These are phyloP conservation scores for Rutstroemia sydowiana DNA, from an alignment of 2,329 filamentous ascomycete genomes.

Conservation along the genomic window DNA sequence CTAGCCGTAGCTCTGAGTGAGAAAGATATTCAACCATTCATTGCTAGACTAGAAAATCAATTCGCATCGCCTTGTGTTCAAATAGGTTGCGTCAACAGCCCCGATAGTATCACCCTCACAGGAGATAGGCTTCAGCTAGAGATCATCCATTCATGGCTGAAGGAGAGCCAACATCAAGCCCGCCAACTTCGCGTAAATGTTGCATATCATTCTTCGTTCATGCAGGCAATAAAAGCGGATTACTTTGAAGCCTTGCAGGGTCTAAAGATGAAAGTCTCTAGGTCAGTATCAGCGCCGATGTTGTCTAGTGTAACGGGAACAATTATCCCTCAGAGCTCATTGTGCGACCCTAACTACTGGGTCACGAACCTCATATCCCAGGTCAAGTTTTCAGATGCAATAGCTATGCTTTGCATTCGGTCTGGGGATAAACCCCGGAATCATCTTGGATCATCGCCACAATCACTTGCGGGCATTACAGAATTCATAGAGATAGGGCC, in stretches of 20 bases:
- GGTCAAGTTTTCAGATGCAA: slow-evolving; percentile 32
- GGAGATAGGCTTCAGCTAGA: slow-evolving; percentile 17
- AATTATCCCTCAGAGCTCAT: not conserved
- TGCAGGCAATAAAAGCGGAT: slow-evolving; percentile 22
- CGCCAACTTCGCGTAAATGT: slow-evolving; percentile 31
- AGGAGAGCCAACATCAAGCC: slow-evolving; percentile 25
- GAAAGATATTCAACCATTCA: too few relatives aligned
- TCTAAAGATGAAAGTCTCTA: too few relatives aligned
- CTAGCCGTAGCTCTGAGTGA: too few relatives aligned
- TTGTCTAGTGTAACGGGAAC: too few relatives aligned
- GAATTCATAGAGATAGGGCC: slow-evolving; percentile 30
- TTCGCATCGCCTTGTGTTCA: too few relatives aligned
- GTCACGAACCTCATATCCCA: slow-evolving; percentile 36
- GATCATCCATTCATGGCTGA: not conserved
- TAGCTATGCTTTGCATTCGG: slow-evolving; percentile 17
- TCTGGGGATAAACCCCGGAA: too few relatives aligned
- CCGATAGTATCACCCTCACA: slow-evolving; percentile 21
- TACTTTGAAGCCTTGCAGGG: too few relatives aligned
- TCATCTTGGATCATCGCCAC: too few relatives aligned
- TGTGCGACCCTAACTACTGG: slow-evolving; percentile 35
- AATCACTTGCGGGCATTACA: too few relatives aligned
- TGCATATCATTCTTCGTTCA: slow-evolving; percentile 35
- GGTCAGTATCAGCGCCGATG: too few relatives aligned
- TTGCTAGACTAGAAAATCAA: too few relatives aligned
- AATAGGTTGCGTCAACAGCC: slow-evolving; percentile 30